Evolutionary conservation across 192 early-diverging fungal genomes (phyloP).

Genomic region (Linnemannia schmuckeri): DNA sequence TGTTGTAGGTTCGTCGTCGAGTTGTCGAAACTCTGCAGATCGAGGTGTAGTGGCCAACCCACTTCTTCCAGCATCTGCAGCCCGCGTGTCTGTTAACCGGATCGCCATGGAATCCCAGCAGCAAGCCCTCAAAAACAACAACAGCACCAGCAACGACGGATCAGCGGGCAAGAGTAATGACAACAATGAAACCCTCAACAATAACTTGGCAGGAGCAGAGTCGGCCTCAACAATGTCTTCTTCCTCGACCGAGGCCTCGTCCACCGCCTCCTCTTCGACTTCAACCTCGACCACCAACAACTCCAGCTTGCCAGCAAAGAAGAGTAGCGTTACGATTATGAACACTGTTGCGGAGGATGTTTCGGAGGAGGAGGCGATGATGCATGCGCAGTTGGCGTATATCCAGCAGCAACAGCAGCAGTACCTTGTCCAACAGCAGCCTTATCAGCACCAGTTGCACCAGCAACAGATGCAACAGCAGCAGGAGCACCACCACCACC

Average conservation of each 20-base stretch:
- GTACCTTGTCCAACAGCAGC: neutral
- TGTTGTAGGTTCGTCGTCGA: neutral
- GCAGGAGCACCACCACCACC: conserved; percentile 5
- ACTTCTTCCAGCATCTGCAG: conserved; percentile 34
- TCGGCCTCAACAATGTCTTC: conserved; percentile 23
- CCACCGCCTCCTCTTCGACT: conserved; percentile 5
- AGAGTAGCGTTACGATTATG: neutral
- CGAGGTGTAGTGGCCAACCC: neutral
- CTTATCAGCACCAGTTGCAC: neutral
- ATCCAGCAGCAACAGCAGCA: neutral
- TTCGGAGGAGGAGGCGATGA: neutral
- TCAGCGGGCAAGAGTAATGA: neutral
- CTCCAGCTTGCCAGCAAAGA: neutral
- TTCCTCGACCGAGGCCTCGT: conserved; percentile 13
- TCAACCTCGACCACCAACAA: neutral
- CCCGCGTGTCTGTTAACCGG: conserved; percentile 32
- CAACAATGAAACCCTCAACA: neutral
- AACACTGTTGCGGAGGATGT: neutral
- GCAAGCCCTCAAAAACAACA: neutral
- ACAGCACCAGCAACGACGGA: neutral
- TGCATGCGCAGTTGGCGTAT: neutral
- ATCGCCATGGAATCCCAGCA: conserved; percentile 21
- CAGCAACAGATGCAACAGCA: conserved; percentile 11
- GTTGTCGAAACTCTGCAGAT: neutral
- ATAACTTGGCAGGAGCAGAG: conserved; percentile 7